Base-by-base conservation (phyloP, 2,329 filamentous ascomycete genomes). In the Tolypocladium inflatum region DNA sequence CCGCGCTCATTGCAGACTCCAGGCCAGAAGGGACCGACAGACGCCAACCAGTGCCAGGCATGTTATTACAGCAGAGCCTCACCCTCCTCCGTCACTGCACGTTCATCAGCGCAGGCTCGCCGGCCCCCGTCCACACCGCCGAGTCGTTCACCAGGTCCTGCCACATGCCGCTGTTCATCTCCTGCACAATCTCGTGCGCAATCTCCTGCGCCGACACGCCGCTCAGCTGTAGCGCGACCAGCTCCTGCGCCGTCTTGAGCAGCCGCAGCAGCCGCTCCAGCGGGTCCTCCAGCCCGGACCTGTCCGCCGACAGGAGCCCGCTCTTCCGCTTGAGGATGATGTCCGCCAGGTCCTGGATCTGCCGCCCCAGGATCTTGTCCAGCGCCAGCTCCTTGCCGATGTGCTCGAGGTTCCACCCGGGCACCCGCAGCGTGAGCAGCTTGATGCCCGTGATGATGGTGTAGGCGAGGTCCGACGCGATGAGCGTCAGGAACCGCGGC, bases 381-480 rank as follows among this genome's bases (percentile, higher is more conserved):
- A 75, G 65, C 26, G 61, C 64, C 15, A 80, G 66, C 59, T 77
- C 72, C 26, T 65, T 60, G 6, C 71, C 67, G 26, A 75, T 71
- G 1, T 67, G 63, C 2, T 63, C 63, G 4, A 74, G 65, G 55
- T 80, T 73, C 79, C 78, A 81, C 0, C 78, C 78, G 0, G 78
- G 76, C 1, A 74, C 60, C 43, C 72, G 70, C 15, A 80, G 66
- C 13, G 73, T 75, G 59, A 77, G 70, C n/a, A 82, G 71, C 64
- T 77, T 77, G 21, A 81, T 71, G 43, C 70, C 72, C 0, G 72
- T 75, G 61, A 81, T 71, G 62, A 80, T 72, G 37, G 73, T 70
- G 61, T 76, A 80, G 55, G 77, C 71, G 52, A 78, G 73, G 63
- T 81, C 79, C 26, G 76, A 79, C 10, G 75, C 73, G 17, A 72